These are phyloP conservation scores for Eutypella sp. DNA, from an alignment of 2,329 filamentous ascomycete species.

Conservation along the genomic window DNA sequence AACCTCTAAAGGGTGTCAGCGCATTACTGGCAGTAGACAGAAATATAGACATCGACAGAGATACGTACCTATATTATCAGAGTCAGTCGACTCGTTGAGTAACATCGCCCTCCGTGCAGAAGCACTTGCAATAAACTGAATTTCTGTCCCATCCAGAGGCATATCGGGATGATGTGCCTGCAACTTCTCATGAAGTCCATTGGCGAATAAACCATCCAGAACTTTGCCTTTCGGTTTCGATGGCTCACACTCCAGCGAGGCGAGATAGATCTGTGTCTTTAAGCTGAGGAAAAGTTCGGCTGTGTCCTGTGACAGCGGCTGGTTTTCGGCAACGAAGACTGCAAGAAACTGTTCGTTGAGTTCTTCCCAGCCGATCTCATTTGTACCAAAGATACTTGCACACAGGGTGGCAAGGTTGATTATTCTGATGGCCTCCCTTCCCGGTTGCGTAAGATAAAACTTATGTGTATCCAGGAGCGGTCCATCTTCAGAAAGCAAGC, in stretches of 20 bases:
- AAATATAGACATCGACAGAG: too few relatives aligned
- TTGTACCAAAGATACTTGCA: conserved; percentile 27
- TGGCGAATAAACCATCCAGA: conserved; percentile 25
- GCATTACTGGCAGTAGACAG: neutral
- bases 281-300: conserved; percentile 27
- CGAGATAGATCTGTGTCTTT: conserved; percentile 29
- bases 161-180: conserved; percentile 21
- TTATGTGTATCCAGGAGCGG: conserved; percentile 20
- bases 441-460: conserved; percentile 21
- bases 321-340: conserved; percentile 24
- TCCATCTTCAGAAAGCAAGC: conserved; percentile 18
- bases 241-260: conserved; percentile 22
- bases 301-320: conserved; percentile 22
- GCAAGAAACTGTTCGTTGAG: conserved; percentile 26
- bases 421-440: conserved; percentile 25
- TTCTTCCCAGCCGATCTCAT: conserved; percentile 27
- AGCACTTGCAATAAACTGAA: conserved; percentile 22
- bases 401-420: conserved; percentile 28
- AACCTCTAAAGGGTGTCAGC: conserved; percentile 15
- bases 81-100: conserved; percentile 18
- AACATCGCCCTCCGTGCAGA: conserved; percentile 25
- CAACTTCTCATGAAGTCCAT: conserved; percentile 20
- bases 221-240: conserved; percentile 19
- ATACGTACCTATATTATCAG: conserved; percentile 22
- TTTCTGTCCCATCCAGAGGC: conserved; percentile 19